Evolutionary conservation across 148 eudicot genomes (phyloP), one percentile per base, ranked within the genome.

Genomic region (Amaranthus cruentus): DNA sequence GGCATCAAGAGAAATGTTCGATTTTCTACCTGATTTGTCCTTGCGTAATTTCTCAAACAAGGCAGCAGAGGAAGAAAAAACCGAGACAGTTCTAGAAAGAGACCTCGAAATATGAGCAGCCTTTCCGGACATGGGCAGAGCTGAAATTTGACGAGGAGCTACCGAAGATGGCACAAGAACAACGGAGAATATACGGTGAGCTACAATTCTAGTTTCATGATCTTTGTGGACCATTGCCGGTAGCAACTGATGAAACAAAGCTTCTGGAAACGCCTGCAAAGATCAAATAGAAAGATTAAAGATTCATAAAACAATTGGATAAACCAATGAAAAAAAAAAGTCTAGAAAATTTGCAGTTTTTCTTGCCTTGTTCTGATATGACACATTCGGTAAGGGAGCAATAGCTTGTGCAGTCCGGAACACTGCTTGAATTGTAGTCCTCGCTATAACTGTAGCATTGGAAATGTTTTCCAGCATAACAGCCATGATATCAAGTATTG

Each of bases 1-100:
- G 54, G 68, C 83, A 65, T 82, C 84, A 75, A 66, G 59, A 69
- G 69, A 58, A 70, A 62, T 58, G 67, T 79, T 84, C 59, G 85
- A 88, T 82, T 80, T 84, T 63, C 82, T 73, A 57, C 85, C 66
- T 60, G 81, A 75, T 69, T 79, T 85, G 49, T 92, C 91, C 54
- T 79, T 89, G 63, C 78, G 85, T 81, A 96, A 71, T 80, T 92
- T 96, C 76, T 89, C 88, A 74, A 96, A 96, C 47, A 96, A 87
- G 68, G 97, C 99, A 80, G 99, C 96, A 61, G 99, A 96, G 64
- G 99, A 90, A 76, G 97, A 90, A 88, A 96, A 96, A 52, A 87
- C 97, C 6, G 99, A 96, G 70, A 89, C 96, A 47, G 95, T 88
- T 84, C 97, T 89, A 47, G 99, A 96, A 48, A 96, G 90, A 56